Conservation (phyloP, 345 rosid species). For the Linum usitatissimum region DNA sequence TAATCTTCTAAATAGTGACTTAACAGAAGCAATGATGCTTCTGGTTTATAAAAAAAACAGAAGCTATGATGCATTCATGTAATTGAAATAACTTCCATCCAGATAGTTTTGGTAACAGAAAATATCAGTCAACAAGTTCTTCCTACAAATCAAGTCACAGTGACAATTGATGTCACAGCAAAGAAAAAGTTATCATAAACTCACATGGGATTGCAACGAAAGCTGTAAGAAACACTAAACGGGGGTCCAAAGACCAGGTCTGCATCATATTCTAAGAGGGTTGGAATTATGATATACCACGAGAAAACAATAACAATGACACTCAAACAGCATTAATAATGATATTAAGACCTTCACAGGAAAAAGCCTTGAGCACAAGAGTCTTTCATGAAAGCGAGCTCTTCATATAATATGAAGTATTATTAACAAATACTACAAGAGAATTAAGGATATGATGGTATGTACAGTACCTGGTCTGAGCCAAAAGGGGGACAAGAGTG, state of each 20-base stretch:
- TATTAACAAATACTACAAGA: constrained; percentile 7
- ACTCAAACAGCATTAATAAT: constrained; percentile 14
- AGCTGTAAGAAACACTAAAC: neutral
- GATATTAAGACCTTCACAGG: constrained; percentile 21
- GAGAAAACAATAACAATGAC: constrained; percentile 15
- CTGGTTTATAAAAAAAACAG: too few species aligned
- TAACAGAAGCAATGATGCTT: constrained; percentile 2
- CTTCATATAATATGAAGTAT: neutral
- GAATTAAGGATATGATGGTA: constrained; percentile 13
- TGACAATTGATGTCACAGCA: neutral
- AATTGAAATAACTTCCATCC: too few species aligned
- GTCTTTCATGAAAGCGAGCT: constrained; percentile 9
- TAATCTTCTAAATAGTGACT: constrained; percentile 9
- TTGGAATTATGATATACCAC: neutral
- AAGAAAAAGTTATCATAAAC: constrained; percentile 5
- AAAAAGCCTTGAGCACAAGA: constrained; percentile 12
- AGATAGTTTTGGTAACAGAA: too few species aligned
- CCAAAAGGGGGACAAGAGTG: constrained; percentile 19
- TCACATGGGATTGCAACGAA: constrained; percentile 24
- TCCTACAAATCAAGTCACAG: neutral
- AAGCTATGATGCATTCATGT: too few species aligned
- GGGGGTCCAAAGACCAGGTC: constrained; percentile 10
- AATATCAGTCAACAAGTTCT: neutral
- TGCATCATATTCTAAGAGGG: neutral
- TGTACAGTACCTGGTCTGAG: constrained; percentile 19